phyloP scores from a whole-genome alignment of 441 rosid species.

The Bruguiera hainesii region DNA sequence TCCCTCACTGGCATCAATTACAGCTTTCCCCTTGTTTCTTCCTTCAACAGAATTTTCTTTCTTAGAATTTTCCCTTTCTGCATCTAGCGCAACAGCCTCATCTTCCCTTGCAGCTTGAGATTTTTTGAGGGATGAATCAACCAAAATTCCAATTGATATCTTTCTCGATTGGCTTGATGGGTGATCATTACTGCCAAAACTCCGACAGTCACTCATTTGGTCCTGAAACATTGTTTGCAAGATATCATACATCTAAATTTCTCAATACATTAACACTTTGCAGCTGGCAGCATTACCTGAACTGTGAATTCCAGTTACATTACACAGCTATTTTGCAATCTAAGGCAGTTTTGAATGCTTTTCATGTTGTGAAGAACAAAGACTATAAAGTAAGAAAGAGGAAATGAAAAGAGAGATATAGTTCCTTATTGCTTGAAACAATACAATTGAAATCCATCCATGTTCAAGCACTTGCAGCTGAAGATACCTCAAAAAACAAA shows the following conservation, averaged over 20 bases:
- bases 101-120: constrained; percentile 30
- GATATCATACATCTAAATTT: constrained; percentile 2
- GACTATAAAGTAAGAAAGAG: neutral
- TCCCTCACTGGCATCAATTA: constrained; percentile 27
- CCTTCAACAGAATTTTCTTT: constrained; percentile 27
- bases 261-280: neutral
- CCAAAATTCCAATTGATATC: constrained; percentile 71
- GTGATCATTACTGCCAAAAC: constrained; percentile 49
- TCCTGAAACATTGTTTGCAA: constrained; percentile 40
- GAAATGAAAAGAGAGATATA: neutral
- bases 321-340: too few relatives aligned
- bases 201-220: constrained; percentile 47
- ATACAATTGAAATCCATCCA: neutral
- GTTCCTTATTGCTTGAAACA: constrained; percentile 1
- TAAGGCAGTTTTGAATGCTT: too few relatives aligned
- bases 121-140: constrained; percentile 43
- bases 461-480: neutral
- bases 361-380: neutral
- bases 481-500: neutral
- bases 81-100: constrained; percentile 25
- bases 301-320: neutral
- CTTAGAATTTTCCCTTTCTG: constrained; percentile 31
- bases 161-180: constrained; percentile 76
- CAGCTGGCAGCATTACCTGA: neutral
- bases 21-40: constrained; percentile 29